phyloP scores from a whole-genome alignment of 108 stramenopile genomes.

The Aurantiochytrium sp. region DNA sequence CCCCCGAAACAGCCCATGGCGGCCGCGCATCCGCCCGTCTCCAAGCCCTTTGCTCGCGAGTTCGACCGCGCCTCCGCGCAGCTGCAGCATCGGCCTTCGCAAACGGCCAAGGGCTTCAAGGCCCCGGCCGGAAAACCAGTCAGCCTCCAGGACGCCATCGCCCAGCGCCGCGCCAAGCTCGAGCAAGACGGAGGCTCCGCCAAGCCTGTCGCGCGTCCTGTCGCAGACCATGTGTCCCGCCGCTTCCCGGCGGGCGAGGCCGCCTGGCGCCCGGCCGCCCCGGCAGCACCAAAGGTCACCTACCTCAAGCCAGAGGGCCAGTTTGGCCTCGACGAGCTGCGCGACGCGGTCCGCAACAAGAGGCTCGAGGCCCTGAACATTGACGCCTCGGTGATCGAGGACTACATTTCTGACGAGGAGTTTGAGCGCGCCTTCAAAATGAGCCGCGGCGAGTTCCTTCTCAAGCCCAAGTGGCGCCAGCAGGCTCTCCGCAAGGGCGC shows the following conservation, averaged over 20 bases:
- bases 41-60: not conserved
- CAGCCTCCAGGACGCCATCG: not conserved
- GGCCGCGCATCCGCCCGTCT: not conserved
- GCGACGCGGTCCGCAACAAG: constrained; percentile 2
- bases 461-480: constrained; percentile 29
- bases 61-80: too few relatives aligned
- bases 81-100: too few relatives aligned
- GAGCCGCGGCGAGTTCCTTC: not conserved
- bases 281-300: not conserved
- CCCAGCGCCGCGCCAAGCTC: constrained; percentile 9
- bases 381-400: not conserved
- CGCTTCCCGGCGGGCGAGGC: not conserved
- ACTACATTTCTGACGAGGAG: constrained; percentile 8
- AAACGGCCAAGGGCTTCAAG: not conserved
- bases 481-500: constrained; percentile 1
- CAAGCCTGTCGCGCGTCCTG: not conserved
- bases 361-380: not conserved
- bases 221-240: not conserved
- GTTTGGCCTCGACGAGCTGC: not conserved
- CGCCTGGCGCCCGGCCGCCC: too few relatives aligned
- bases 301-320: constrained; percentile 14
- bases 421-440: constrained; percentile 5
- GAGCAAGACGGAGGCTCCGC: not conserved
- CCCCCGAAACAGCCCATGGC: not conserved
- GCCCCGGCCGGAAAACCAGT: not conserved